A percentile compares a stretch with the other conserved stretches of the same genome.
phyloP scores from a whole-genome alignment of 345 rosid species.

The Lepidium aucheri region DNA sequence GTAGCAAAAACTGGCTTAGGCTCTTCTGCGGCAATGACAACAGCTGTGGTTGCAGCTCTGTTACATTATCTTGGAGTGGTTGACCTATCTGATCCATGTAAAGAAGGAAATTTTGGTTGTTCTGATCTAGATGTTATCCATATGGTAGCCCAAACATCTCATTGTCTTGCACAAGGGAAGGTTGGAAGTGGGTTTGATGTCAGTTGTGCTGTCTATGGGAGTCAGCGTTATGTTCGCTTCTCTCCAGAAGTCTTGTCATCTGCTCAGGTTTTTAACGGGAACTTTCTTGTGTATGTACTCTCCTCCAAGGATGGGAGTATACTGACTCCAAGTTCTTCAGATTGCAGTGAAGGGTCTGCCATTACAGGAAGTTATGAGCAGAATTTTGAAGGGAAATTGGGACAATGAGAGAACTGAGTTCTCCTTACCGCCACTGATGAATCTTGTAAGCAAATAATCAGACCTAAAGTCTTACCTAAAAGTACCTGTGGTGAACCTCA shows the following conservation, averaged over 20 bases:
- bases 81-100: constrained; percentile 46
- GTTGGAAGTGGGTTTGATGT: constrained; percentile 99
- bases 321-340: constrained; percentile 33
- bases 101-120: constrained; percentile 32
- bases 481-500: neutral
- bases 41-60: constrained; percentile 87
- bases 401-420: constrained; percentile 83
- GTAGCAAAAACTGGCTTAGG: constrained; percentile 99
- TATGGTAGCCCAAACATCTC: constrained; percentile 86
- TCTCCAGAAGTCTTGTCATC: constrained; percentile 81
- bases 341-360: constrained; percentile 42
- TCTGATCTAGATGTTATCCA: constrained; percentile 67
- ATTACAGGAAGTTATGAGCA: constrained; percentile 46
- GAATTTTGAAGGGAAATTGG: constrained; percentile 66
- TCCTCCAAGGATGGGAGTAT: constrained; percentile 1
- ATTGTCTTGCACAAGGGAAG: constrained; percentile 96
- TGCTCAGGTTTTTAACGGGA: constrained; percentile 58
- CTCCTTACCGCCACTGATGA: constrained; percentile 92
- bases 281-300: neutral
- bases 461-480: neutral
- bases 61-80: constrained; percentile 85
- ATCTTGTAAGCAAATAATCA: constrained; percentile 42
- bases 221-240: constrained; percentile 90
- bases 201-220: constrained; percentile 95
- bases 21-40: constrained; percentile 97